These are phyloP conservation scores for Combretum micranthum DNA, from an alignment of 345 rosid species.

Conservation along the genomic window DNA sequence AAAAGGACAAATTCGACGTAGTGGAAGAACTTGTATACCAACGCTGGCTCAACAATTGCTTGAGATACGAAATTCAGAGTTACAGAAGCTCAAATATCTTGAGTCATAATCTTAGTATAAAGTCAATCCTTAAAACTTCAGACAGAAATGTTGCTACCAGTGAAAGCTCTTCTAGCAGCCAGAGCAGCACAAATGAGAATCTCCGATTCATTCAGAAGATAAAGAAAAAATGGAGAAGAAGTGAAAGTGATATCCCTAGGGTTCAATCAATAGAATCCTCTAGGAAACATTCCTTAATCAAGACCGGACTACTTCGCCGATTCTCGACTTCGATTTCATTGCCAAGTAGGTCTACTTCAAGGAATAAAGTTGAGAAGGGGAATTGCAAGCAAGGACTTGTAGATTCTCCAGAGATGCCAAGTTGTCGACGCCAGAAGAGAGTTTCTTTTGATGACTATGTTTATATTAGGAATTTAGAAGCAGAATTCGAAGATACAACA, in stretches of 20 bases:
- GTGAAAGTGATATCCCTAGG: conserved; percentile 4
- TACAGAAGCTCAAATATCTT: conserved; percentile 5
- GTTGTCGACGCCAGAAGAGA: conserved; percentile 8
- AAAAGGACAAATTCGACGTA: conserved; percentile 24
- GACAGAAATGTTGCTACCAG: conserved; percentile 1
- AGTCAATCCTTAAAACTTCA: neutral
- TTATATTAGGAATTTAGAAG: conserved; percentile 4
- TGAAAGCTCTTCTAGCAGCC: conserved; percentile 18
- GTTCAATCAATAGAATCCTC: conserved; percentile 5
- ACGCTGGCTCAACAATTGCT: conserved; percentile 31
- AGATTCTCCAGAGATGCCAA: conserved; percentile 1
- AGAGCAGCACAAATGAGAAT: conserved; percentile 12
- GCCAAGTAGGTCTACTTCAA: neutral
- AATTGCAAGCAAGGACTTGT: neutral
- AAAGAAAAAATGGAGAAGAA: conserved; percentile 17
- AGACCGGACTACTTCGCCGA: conserved; percentile 1
- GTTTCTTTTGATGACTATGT: conserved; percentile 26
- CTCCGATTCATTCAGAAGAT: conserved; percentile 9
- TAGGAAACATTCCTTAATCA: neutral
- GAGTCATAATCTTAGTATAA: neutral
- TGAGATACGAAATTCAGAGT: conserved; percentile 23
- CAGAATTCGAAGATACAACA: neutral
- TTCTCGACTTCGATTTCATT: conserved; percentile 17
- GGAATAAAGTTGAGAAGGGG: too few relatives aligned
- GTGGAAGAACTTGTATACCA: conserved; percentile 40